A percentile compares a stretch with the other conserved stretches of the same genome.
Evolutionary conservation across 371 early-diverging fungal species (phyloP).

Genomic region (Apophysomyces ossiformis): DNA sequence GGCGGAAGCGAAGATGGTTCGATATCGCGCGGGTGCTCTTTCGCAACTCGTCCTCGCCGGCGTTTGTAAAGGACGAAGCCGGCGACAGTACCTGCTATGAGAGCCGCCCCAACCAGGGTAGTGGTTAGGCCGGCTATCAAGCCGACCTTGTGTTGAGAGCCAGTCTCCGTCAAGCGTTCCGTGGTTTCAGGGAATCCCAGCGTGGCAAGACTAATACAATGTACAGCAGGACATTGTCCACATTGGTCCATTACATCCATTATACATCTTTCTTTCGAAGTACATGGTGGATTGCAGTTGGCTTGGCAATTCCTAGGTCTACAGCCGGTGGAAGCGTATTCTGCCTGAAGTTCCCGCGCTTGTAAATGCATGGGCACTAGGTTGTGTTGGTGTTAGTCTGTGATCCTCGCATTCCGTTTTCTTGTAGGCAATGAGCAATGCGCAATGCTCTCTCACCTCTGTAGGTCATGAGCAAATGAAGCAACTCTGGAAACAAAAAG

Average conservation of each 20-base stretch:
- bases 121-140: conserved; percentile 43
- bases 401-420: not conserved
- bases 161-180: not conserved
- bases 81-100: conserved; percentile 29
- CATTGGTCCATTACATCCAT: conserved; percentile 19
- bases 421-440: too few species aligned
- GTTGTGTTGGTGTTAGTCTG: not conserved
- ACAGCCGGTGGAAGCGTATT: conserved; percentile 9
- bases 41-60: conserved; percentile 20
- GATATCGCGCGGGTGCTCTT: not conserved
- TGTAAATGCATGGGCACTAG: not conserved
- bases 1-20: conserved; percentile 7
- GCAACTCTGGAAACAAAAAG: too few species aligned
- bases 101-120: conserved; percentile 30
- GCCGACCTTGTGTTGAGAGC: conserved; percentile 10
- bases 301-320: conserved; percentile 17
- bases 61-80: conserved; percentile 38
- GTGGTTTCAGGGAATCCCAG: conserved; percentile 12
- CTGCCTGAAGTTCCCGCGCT: not conserved
- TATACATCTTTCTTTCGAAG: conserved; percentile 19
- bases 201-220: conserved; percentile 20
- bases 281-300: conserved; percentile 21
- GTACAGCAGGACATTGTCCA: conserved; percentile 21
- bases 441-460: too few species aligned
- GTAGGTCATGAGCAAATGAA: too few species aligned